Evolutionary conservation across 2,329 filamentous ascomycete genomes (phyloP).

Genomic region (Neofusicoccum sp.): DNA sequence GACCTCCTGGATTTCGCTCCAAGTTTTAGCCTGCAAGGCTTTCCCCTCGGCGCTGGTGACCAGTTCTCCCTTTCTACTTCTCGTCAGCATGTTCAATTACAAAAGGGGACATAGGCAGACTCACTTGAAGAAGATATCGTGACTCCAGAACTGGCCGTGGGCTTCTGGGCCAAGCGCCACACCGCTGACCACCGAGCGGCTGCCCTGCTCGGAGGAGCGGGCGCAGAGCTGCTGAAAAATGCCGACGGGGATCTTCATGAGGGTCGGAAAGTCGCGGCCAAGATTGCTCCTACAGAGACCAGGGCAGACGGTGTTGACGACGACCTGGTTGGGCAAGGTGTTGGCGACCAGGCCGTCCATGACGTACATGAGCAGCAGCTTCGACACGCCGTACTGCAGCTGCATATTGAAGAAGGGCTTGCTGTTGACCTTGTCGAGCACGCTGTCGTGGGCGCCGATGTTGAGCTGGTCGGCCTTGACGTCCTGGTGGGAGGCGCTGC

Average conservation of each 20-base stretch:
- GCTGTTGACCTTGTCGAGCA: not conserved
- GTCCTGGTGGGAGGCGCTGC: slow-evolving; percentile 25
- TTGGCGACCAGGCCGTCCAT: slow-evolving; percentile 27
- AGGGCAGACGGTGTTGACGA: slow-evolving; percentile 23
- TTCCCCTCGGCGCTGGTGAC: no score
- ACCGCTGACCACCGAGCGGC: slow-evolving; percentile 43
- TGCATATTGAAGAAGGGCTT: not conserved
- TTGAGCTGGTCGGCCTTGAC: slow-evolving; percentile 28
- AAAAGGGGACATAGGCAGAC: no score
- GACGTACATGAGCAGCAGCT: slow-evolving; percentile 41
- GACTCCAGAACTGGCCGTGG: slow-evolving; percentile 40
- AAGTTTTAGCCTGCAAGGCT: no score
- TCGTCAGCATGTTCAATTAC: no score
- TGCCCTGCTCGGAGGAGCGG: slow-evolving; percentile 44
- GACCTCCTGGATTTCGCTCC: no score
- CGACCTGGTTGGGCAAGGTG: not conserved
- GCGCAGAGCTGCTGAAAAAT: slow-evolving; percentile 32
- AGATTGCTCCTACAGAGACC: slow-evolving; percentile 23
- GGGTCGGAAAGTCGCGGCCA: slow-evolving; percentile 22
- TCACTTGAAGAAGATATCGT: slow-evolving; percentile 29
- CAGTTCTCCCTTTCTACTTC: no score
- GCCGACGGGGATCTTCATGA: slow-evolving; percentile 22
- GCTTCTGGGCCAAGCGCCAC: slow-evolving; percentile 35
- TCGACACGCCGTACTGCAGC: slow-evolving; percentile 35
- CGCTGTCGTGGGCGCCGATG: not conserved